Evolutionary conservation across 345 rosid genomes (phyloP).

Genomic region (Eucalyptus curtisii): DNA sequence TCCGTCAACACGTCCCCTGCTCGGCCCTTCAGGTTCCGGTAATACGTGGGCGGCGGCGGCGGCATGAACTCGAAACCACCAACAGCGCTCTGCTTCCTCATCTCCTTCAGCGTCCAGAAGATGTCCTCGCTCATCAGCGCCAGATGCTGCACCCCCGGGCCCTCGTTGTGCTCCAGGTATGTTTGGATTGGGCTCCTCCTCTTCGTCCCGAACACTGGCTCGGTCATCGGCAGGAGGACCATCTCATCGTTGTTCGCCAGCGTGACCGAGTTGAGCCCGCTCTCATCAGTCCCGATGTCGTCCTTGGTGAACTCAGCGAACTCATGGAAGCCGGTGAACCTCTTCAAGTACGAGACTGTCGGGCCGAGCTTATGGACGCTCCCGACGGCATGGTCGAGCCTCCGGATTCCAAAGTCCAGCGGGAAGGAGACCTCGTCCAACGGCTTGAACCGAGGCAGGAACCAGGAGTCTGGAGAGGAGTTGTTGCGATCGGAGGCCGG

Average conservation of each 20-base stretch:
- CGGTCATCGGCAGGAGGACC: conserved; percentile 69
- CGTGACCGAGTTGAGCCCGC: conserved; percentile 73
- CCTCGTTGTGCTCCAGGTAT: conserved; percentile 84
- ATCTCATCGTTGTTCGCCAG: conserved; percentile 66
- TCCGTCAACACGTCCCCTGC: conserved; percentile 88
- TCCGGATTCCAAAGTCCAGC: conserved; percentile 56
- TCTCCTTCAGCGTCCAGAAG: conserved; percentile 65
- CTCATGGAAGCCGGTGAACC: conserved; percentile 80
- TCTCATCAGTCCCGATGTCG: conserved; percentile 78
- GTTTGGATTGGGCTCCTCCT: conserved; percentile 93
- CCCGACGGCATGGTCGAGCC: conserved; percentile 84
- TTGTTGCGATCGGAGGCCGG: background rate
- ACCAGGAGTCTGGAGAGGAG: background rate
- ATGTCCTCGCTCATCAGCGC: conserved; percentile 67
- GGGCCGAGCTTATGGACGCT: conserved; percentile 66
- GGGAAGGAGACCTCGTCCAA: conserved; percentile 40
- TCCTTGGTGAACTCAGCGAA: conserved; percentile 87
- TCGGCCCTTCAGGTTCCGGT: conserved; percentile 60
- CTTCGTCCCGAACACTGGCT: conserved; percentile 83
- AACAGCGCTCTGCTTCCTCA: conserved; percentile 52
- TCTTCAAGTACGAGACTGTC: conserved; percentile 45
- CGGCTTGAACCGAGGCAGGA: conserved; percentile 51
- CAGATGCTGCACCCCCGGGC: conserved; percentile 78
- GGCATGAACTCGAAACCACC: conserved; percentile 97
- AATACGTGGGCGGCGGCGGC: conserved; percentile 78